Evolutionary conservation across 257 asterid genomes (phyloP).

Genomic region (Nicotiana tomentosiformis): DNA sequence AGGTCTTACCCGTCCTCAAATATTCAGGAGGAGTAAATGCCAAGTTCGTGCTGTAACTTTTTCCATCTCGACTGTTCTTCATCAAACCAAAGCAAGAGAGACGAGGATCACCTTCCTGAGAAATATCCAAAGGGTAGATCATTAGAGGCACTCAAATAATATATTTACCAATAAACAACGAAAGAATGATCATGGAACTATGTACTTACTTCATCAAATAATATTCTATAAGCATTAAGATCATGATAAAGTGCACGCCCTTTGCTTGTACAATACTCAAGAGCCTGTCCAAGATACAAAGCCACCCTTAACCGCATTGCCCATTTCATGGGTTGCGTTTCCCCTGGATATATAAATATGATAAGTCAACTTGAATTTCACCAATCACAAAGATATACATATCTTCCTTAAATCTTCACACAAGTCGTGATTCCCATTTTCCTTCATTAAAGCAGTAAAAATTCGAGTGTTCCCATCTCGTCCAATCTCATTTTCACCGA

Average conservation of each 20-base stretch:
- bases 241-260: slow-evolving; percentile 95
- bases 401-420: not conserved
- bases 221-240: slow-evolving; percentile 88
- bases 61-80: slow-evolving; percentile 72
- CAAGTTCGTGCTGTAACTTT: slow-evolving; percentile 67
- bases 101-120: slow-evolving; percentile 54
- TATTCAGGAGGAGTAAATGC: slow-evolving; percentile 78
- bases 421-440: not conserved
- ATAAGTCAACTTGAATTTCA: not conserved
- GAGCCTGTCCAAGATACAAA: slow-evolving; percentile 78
- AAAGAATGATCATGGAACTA: not conserved
- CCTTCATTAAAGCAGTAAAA: not conserved
- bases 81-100: slow-evolving; percentile 66
- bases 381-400: not conserved
- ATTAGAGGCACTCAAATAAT: not conserved
- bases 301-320: slow-evolving; percentile 98
- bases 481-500: not conserved
- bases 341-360: slow-evolving; percentile 53
- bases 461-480: not conserved
- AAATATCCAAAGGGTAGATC: not conserved
- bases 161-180: not conserved
- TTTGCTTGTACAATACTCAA: slow-evolving; percentile 81
- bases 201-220: slow-evolving; percentile 78
- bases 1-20: slow-evolving; percentile 52
- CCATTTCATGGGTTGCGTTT: slow-evolving; percentile 96